Evolutionary conservation across 1,139 yeast species (phyloP), one percentile per base, ranked within the genome.

Genomic region (Yamadazyma triangularis): DNA sequence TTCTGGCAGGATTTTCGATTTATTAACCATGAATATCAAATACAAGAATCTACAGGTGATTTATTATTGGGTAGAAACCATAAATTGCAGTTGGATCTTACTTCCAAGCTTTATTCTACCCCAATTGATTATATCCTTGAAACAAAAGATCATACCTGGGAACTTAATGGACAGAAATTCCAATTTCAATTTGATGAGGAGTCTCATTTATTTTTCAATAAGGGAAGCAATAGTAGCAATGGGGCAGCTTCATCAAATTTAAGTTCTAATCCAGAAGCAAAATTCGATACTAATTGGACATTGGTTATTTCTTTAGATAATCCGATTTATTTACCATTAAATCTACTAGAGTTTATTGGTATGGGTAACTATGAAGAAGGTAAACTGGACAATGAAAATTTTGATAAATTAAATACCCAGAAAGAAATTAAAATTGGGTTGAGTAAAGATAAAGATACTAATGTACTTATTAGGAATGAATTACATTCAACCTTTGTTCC

Each of bases 1-100:
- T 66, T 50, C 34, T 68, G 73, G 73, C 48, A 50, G 29, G 71
- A 64, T 33, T 49, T 40, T 28, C 44, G 67, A 18, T 51, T 35
- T 32, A 38, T 63, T 12, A 18, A 18, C 9, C 58, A 52, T 23
- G 53, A 58, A 31, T n/a, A n/a, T n/a, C n/a, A n/a, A n/a, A n/a
- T n/a, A n/a, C n/a, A n/a, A n/a, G 35, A 26, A 7, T 18, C 6
- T 12, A 26, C 25, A 2, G 15, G 33, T 3, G 28, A 28, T 8
- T 7, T 28, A 8, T 26, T 36, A 8, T 10, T 31, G 4, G 49
- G 48, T 3, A 35, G 34, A 18, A 29, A 33, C 2, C 36, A 45
- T 27, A 27, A 29, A 16, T 13, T 44, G 1, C 26, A 42, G 10
- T 13, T 45, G 8, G 39, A 36, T 24, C 18, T 44, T 2, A 39